phyloP scores from a whole-genome alignment of 2,329 filamentous ascomycete genomes.

The Clonostachys byssicola region DNA sequence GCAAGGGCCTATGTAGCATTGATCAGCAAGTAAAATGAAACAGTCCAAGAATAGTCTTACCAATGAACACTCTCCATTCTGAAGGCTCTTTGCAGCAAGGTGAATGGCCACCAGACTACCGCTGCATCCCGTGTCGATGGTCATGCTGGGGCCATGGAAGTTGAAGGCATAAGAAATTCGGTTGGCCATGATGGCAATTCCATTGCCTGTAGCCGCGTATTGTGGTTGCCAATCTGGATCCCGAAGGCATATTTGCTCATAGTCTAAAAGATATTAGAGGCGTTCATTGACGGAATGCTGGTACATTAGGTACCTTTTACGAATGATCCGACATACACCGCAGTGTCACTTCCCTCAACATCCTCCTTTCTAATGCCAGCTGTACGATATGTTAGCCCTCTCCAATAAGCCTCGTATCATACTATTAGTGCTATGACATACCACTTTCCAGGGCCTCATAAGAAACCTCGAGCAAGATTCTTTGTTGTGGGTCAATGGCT shows the following conservation, averaged over 20 bases:
- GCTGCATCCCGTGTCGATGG: constrained; percentile 56
- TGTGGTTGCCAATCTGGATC: constrained; percentile 45
- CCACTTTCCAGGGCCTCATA: constrained; percentile 48
- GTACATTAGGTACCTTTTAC: constrained; percentile 33
- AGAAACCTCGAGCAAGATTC: constrained; percentile 44
- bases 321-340: constrained; percentile 46
- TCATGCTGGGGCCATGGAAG: constrained; percentile 50
- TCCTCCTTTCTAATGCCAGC: constrained; percentile 38
- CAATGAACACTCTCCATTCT: constrained; percentile 34
- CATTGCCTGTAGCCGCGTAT: constrained; percentile 49
- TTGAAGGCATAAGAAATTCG: constrained; percentile 52
- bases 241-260: constrained; percentile 42
- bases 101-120: constrained; percentile 50
- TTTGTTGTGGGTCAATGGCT: constrained; percentile 48
- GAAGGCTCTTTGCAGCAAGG: constrained; percentile 44
- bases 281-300: background rate
- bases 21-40: constrained; percentile 4
- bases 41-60: constrained; percentile 13
- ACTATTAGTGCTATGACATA: constrained; percentile 9
- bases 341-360: constrained; percentile 35
- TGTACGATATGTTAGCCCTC: constrained; percentile 10
- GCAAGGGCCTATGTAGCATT: constrained; percentile 33
- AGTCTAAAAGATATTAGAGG: constrained; percentile 25
- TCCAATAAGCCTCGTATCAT: background rate
- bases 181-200: constrained; percentile 49